These are phyloP conservation scores for Anisodus acutangulus DNA, from an alignment of 257 asterid species.

Conservation along the genomic window DNA sequence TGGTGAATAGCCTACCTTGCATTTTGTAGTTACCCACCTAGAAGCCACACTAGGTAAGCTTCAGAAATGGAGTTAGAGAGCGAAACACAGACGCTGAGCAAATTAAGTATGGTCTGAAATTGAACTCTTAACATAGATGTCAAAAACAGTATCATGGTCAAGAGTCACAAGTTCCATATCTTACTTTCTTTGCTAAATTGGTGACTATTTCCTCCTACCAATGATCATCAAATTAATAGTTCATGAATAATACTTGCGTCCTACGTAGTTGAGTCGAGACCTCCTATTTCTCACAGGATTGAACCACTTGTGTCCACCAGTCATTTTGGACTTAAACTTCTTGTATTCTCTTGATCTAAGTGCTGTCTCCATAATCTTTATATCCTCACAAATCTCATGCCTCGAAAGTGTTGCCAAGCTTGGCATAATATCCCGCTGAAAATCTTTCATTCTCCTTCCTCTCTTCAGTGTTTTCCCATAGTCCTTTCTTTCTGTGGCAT, in stretches of 20 bases:
- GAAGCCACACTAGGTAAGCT: not conserved
- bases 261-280: slow-evolving; percentile 39
- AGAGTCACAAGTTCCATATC: not conserved
- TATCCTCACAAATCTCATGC: slow-evolving; percentile 62
- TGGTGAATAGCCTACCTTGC: not conserved
- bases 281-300: slow-evolving; percentile 50
- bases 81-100: not conserved
- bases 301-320: slow-evolving; percentile 34
- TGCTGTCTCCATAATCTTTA: slow-evolving; percentile 55
- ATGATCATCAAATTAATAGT: not conserved
- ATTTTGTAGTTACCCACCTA: not conserved
- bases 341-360: slow-evolving; percentile 62
- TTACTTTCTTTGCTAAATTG: not conserved
- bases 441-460: slow-evolving; percentile 73
- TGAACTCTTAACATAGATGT: slow-evolving; percentile 9
- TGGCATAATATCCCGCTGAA: slow-evolving; percentile 66
- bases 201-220: not conserved
- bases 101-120: not conserved
- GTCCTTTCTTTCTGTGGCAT: slow-evolving; percentile 35
- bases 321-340: slow-evolving; percentile 43
- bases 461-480: slow-evolving; percentile 48
- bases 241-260: slow-evolving; percentile 40
- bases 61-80: not conserved
- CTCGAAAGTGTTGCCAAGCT: slow-evolving; percentile 56
- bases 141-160: slow-evolving; percentile 14